Evolutionary conservation across 345 rosid species (phyloP), one percentile per base, ranked within the genome.

Genomic region (Cardiospermum halicacabum): DNA sequence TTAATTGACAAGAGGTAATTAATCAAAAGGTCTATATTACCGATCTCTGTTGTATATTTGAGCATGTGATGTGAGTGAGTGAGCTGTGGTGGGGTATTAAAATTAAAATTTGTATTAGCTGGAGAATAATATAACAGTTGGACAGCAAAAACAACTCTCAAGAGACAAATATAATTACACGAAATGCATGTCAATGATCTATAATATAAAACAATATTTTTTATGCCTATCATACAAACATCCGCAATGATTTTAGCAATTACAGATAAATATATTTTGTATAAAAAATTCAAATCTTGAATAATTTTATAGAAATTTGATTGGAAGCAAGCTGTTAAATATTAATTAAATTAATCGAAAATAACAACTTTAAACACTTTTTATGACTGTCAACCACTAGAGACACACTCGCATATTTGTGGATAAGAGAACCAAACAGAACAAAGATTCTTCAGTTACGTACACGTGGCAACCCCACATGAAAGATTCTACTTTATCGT

Each of bases 381-480:
- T 43, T 37, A 25, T 59, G 59, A 48, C 66, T 51, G 62, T 69
- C 66, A 61, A 53, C 69, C 37, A 71, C 64, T 34, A 40, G 32
- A 49, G 4, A 34, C 30, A 31, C 43, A 9, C n/a, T 31, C 40
- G 0, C 0, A 15, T 5, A 9, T 13, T 25, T 2, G 10, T 62
- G 32, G 47, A 63, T 49, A 34, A 40, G 58, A 58, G 56, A 42
- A 45, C 53, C 42, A 39, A 43, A 21, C 43, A 34, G 4, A 65
- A 58, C 34, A 18, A 61, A 69, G 76, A 72, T 72, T 66, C 66
- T 21, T 62, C 47, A n/a, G 69, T 68, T 47, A 62, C 54, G 26
- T 15, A 49, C 30, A 62, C 60, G 64, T 69, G 43, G 58, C 68
- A 48, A 8, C 42, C 10, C 28, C 69, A 22, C 54, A 65, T 43